These are phyloP conservation scores for Periconia sp. DNA, from an alignment of 2,329 filamentous ascomycete species.

Conservation along the genomic window DNA sequence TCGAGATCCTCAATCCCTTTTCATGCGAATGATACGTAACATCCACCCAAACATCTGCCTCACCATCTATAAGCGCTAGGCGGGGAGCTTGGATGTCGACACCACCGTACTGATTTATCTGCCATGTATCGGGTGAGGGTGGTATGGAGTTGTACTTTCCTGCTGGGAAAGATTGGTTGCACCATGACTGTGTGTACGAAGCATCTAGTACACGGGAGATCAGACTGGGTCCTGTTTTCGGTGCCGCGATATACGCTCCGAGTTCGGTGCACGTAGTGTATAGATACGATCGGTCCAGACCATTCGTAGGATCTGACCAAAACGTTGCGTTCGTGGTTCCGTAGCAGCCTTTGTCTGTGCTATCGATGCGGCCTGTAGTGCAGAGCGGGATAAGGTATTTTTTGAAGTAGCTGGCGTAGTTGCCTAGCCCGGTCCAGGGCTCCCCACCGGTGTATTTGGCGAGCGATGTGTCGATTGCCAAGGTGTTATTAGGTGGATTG, in stretches of 20 bases:
- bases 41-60: constrained; percentile 56
- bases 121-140: constrained; percentile 44
- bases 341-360: constrained; percentile 47
- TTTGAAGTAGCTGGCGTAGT: constrained; percentile 57
- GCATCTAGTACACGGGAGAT: constrained; percentile 52
- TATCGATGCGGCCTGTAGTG: constrained; percentile 46
- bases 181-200: constrained; percentile 59
- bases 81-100: constrained; percentile 51
- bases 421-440: constrained; percentile 54
- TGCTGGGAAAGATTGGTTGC: constrained; percentile 55
- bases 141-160: constrained; percentile 52
- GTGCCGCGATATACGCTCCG: constrained; percentile 54
- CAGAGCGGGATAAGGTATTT: constrained; percentile 49
- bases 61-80: constrained; percentile 56
- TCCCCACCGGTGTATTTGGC: constrained; percentile 54
- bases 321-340: constrained; percentile 47
- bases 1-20: constrained; percentile 40
- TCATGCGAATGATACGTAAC: constrained; percentile 54
- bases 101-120: constrained; percentile 52
- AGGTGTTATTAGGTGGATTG: constrained; percentile 47
- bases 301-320: constrained; percentile 50
- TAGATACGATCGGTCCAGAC: constrained; percentile 48
- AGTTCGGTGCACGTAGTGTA: constrained; percentile 55
- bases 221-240: constrained; percentile 47
- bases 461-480: constrained; percentile 49